Conservation (phyloP, 2,329 filamentous ascomycete species). For the Cladobotryum protrusum region DNA sequence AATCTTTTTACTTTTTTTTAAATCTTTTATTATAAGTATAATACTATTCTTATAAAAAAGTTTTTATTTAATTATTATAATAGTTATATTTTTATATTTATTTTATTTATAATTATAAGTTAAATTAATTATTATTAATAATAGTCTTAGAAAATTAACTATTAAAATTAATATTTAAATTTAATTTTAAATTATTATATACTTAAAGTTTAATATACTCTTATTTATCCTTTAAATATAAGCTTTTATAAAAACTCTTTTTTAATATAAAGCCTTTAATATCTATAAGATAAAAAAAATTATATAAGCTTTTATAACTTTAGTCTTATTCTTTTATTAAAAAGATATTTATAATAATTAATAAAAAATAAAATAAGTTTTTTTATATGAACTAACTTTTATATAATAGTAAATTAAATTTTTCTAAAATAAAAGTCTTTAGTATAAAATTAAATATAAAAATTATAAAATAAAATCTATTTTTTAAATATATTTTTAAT, state of each 20-base stretch:
- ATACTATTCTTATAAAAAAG: slow-evolving; percentile 4
- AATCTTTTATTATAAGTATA: slow-evolving; percentile 6
- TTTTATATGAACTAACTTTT: slow-evolving; percentile 7
- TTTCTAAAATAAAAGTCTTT: not conserved
- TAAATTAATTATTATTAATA: not conserved
- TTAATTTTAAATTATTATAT: not conserved
- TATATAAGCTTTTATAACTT: slow-evolving; percentile 5
- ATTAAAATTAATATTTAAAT: too few species aligned
- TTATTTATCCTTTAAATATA: not conserved
- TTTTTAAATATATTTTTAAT: slow-evolving; percentile 6
- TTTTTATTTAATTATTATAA: slow-evolving; percentile 4
- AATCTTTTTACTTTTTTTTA: not conserved
- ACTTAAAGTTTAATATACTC: not conserved
- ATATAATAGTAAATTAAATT: slow-evolving; percentile 1
- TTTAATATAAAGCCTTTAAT: slow-evolving; percentile 3
- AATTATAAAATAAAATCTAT: slow-evolving; percentile 4
- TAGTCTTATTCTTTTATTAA: slow-evolving; percentile 1
- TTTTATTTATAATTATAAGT: not conserved
- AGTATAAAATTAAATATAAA: not conserved
- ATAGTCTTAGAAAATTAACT: not conserved
- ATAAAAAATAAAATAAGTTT: slow-evolving; percentile 4
- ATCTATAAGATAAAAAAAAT: slow-evolving; percentile 6
- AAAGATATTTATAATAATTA: not conserved
- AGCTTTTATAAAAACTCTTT: slow-evolving; percentile 1
- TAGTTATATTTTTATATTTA: not conserved